Percentiles rank a stretch among this genome's conserved stretches.
phyloP scores from a whole-genome alignment of 1,139 yeast genomes.

The Geotrichum aggregatum region DNA sequence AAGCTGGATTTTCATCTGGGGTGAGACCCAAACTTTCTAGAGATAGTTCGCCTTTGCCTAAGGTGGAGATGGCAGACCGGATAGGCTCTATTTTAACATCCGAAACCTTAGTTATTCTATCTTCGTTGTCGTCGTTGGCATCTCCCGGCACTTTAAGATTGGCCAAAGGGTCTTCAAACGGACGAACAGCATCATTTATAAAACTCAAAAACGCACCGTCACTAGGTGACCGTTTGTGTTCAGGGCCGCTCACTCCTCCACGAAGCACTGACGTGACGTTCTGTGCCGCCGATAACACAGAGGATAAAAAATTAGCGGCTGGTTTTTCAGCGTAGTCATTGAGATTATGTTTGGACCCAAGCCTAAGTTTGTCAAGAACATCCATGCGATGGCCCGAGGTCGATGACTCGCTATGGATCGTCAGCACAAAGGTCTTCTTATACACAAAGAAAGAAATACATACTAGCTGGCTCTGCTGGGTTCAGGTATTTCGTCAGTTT shows the following conservation, averaged over 20 bases:
- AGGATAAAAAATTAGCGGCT: slow-evolving; percentile 25
- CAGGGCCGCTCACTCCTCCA: slow-evolving; percentile 15
- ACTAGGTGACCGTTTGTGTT: slow-evolving; percentile 22
- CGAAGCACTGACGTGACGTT: slow-evolving; percentile 34
- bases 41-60: slow-evolving; percentile 70
- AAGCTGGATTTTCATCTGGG: slow-evolving; percentile 23
- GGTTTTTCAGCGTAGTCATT: slow-evolving; percentile 2
- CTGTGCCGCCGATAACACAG: slow-evolving; percentile 36
- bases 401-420: neutral
- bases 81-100: slow-evolving; percentile 57
- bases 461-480: neutral
- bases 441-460: neutral
- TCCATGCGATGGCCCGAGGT: neutral
- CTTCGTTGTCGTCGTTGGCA: slow-evolving; percentile 15
- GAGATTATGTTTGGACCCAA: neutral
- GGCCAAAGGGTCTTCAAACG: slow-evolving; percentile 10
- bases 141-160: neutral
- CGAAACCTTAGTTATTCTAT: slow-evolving; percentile 22
- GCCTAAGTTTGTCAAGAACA: slow-evolving; percentile 1
- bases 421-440: neutral
- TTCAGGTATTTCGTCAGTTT: neutral
- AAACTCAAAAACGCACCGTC: slow-evolving; percentile 23
- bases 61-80: slow-evolving; percentile 49
- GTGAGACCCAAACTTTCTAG: slow-evolving; percentile 52
- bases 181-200: slow-evolving; percentile 21